Conservation (phyloP, 768 basidiomycete genomes). For the Auricularia auricula-judae region DNA sequence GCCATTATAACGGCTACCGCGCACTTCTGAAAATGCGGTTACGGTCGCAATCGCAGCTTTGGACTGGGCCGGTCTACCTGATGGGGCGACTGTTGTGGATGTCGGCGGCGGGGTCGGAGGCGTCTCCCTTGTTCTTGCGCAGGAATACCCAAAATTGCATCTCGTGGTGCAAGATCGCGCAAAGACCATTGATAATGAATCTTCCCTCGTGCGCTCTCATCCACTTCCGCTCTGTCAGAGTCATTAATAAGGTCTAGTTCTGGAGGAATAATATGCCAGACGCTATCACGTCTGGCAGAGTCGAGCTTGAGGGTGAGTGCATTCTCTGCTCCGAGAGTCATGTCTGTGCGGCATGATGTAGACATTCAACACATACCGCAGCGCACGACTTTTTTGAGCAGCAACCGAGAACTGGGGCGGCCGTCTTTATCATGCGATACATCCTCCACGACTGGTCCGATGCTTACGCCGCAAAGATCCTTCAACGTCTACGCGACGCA, state of each 20-base stretch:
- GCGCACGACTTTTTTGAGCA: neutral
- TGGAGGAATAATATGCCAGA: slow-evolving; percentile 4
- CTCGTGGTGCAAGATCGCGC: slow-evolving; percentile 15
- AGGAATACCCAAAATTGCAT: slow-evolving; percentile 5
- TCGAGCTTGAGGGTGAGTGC: slow-evolving; percentile 3
- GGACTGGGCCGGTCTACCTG: slow-evolving; percentile 1
- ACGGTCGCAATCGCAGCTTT: no score
- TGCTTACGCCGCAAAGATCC: slow-evolving; percentile 1
- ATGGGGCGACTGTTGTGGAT: slow-evolving; percentile 12
- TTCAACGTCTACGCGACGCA: slow-evolving; percentile 5
- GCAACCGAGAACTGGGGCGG: neutral
- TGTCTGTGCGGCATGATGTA: slow-evolving; percentile 8
- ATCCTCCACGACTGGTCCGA: slow-evolving; percentile 13
- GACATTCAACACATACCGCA: slow-evolving; percentile 4
- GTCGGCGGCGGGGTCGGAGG: slow-evolving; percentile 15
- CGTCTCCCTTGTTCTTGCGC: slow-evolving; percentile 6
- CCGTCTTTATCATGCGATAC: slow-evolving; percentile 8
- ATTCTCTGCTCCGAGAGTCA: neutral
- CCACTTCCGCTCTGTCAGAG: no score
- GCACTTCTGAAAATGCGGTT: no score
- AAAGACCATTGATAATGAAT: slow-evolving; percentile 6
- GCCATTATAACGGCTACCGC: no score
- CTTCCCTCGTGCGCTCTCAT: no score
- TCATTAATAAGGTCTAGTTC: neutral
- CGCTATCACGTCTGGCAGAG: slow-evolving; percentile 4